Evolutionary conservation across 1,284 basidiomycete genomes (phyloP).

Genomic region (Apiotrichum montevideense): DNA sequence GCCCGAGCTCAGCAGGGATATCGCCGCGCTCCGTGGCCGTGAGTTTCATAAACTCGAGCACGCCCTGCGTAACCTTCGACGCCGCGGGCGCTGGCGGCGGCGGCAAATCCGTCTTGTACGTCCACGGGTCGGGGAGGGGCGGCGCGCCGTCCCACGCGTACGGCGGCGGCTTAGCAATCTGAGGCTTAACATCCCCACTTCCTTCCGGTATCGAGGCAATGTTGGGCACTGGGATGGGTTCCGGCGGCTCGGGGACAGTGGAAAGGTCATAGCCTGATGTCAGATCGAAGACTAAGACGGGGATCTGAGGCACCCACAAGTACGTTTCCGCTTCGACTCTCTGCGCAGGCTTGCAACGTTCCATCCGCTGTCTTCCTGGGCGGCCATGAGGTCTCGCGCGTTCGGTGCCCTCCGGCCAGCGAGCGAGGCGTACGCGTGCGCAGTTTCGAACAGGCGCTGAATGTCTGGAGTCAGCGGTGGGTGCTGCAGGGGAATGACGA

Average conservation of each 20-base stretch:
- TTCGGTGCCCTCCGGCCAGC: constrained; percentile 22
- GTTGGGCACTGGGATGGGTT: constrained; percentile 2
- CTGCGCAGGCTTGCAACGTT: constrained; percentile 17
- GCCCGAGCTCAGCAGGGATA: constrained; percentile 41
- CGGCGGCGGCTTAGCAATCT: constrained; percentile 2
- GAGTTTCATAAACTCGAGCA: constrained; percentile 43
- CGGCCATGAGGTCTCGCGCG: constrained; percentile 26
- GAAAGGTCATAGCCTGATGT: constrained; percentile 7
- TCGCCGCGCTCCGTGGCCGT: constrained; percentile 39
- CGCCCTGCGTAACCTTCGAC: constrained; percentile 27
- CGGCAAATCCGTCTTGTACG: constrained; percentile 19
- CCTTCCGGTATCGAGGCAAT: constrained; percentile 7
- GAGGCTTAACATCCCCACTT: constrained; percentile 11
- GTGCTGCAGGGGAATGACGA: no score
- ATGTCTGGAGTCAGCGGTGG: constrained; percentile 24
- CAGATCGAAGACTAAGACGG: background rate
- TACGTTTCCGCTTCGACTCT: constrained; percentile 28
- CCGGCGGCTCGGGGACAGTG: constrained; percentile 1
- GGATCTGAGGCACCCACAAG: constrained; percentile 14
- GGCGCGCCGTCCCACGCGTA: constrained; percentile 37
- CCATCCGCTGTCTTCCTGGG: constrained; percentile 24
- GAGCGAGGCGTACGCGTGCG: constrained; percentile 28
- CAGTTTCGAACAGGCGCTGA: constrained; percentile 27
- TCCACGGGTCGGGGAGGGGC: constrained; percentile 33
- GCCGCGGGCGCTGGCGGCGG: constrained; percentile 4